Evolutionary conservation across 1,284 basidiomycete species (phyloP).

Genomic region (Stereum hirsutum): DNA sequence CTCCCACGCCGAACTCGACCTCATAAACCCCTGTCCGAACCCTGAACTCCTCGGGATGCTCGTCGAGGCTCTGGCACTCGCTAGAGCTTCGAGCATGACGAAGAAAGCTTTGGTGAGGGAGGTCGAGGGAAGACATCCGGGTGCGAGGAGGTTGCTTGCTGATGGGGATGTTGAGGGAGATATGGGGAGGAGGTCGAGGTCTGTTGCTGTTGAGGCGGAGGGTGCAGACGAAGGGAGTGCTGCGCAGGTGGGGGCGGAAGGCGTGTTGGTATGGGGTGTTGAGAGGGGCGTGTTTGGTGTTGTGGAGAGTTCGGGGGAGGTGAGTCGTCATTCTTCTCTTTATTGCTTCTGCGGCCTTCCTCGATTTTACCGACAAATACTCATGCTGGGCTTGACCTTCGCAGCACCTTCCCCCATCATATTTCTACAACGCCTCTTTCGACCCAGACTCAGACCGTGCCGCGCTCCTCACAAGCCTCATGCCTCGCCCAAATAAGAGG

Average conservation of each 20-base stretch:
- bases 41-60: slow-evolving; percentile 50
- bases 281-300: slow-evolving; percentile 59
- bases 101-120: slow-evolving; percentile 42
- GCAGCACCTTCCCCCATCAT: slow-evolving; percentile 47
- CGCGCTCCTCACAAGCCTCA: slow-evolving; percentile 52
- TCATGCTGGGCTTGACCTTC: neutral
- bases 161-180: neutral
- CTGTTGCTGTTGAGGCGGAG: neutral
- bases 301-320: slow-evolving; percentile 52
- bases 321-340: neutral
- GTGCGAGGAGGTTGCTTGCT: too few species aligned
- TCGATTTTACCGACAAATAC: neutral
- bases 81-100: slow-evolving; percentile 60
- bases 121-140: slow-evolving; percentile 21
- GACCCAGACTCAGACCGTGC: slow-evolving; percentile 66
- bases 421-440: slow-evolving; percentile 68
- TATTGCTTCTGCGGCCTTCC: neutral
- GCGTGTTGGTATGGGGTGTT: slow-evolving; percentile 38
- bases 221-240: slow-evolving; percentile 21
- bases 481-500: slow-evolving; percentile 65
- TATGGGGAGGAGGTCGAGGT: neutral
- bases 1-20: too few species aligned
- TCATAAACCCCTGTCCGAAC: too few species aligned
- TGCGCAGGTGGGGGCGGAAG: slow-evolving; percentile 39
- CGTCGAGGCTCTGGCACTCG: slow-evolving; percentile 63